These are phyloP conservation scores for Decorospora gaudefroyi DNA, from an alignment of 2,329 filamentous ascomycete genomes.

Conservation along the genomic window DNA sequence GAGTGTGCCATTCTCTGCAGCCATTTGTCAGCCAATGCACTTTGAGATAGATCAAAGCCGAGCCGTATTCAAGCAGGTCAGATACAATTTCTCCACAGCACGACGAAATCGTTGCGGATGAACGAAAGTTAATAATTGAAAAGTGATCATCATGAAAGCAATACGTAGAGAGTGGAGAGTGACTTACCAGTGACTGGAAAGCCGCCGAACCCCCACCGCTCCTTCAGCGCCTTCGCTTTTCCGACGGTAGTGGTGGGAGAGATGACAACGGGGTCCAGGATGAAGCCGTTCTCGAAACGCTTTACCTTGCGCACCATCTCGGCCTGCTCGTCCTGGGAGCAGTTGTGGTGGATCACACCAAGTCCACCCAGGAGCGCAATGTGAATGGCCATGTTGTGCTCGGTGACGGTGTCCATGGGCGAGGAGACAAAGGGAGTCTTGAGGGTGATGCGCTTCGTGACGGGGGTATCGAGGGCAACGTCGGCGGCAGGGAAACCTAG, in stretches of 20 bases:
- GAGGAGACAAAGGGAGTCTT: slow-evolving; percentile 98
- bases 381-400: slow-evolving; percentile 99
- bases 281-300: slow-evolving; percentile 99
- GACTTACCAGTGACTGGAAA: slow-evolving; percentile 96
- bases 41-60: slow-evolving; percentile 5
- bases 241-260: slow-evolving; percentile 83
- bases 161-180: slow-evolving; percentile 17
- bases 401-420: slow-evolving; percentile 99
- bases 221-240: slow-evolving; percentile 89
- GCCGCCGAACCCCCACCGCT: slow-evolving; percentile 97
- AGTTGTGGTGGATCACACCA: slow-evolving; percentile 99
- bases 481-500: slow-evolving; percentile 85
- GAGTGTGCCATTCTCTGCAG: slow-evolving; percentile 82
- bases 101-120: slow-evolving; percentile 92
- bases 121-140: slow-evolving; percentile 98
- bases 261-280: slow-evolving; percentile 92
- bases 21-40: slow-evolving; percentile 29
- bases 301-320: slow-evolving; percentile 99
- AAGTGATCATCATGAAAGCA: slow-evolving; percentile 74
- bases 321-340: slow-evolving; percentile 93
- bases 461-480: slow-evolving; percentile 83
- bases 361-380: slow-evolving; percentile 87
- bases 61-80: slow-evolving; percentile 47
- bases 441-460: slow-evolving; percentile 93
- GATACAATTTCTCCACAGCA: slow-evolving; percentile 75